Base-by-base conservation (phyloP, 495 filamentous ascomycete species). In the Penicillium coffeae region DNA sequence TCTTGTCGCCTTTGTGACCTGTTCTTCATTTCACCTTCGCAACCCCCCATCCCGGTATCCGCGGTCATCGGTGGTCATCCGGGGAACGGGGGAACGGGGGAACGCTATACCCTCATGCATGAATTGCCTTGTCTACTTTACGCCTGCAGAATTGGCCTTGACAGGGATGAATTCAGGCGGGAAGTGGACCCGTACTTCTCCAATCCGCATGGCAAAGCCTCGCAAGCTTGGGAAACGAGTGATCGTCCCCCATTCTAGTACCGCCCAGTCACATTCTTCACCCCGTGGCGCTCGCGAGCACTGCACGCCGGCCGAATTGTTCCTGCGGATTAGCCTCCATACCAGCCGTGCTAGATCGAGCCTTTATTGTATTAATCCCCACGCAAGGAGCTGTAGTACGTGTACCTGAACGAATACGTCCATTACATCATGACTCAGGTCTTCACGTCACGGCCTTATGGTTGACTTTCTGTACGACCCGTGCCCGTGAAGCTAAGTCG, bases 391-490 rank as follows among this genome's bases (percentile, higher is more conserved):
- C n/a, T n/a, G n/a, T n/a, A n/a, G n/a, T n/a, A n/a, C 25, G 25
- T 30, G 25, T 5, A 30, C 25, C 35, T 3, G 16, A n/a, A 7
- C 20, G 15, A 12, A 3, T 12, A 13, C 15, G 19, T 6, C 35
- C 21, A 40, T 48, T 48, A 39, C 45, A 48, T 48, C 44, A 47
- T 46, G 44, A 46, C 44, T 20, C 3, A 8, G 32, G 43, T 45
- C 18, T 45, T 45, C 42, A 45, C 30, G 42, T 45, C 42, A 45
- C 42, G 21, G 32, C 41, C 13, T 43, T 43, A 34, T 47, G 44
- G 44, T 47, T 47, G 21, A 47, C 44, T 47, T 38, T 37, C 44
- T 30, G 42, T 30, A 30, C 30, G 15, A 45, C 42, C 42, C 42
- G 25, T 27, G 38, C 21, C 16, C 14, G 13, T 14, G 12, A 37